Evolutionary conservation across 257 asterid species (phyloP), one percentile per base, ranked within the genome.

Genomic region (Nicotiana benthamiana): DNA sequence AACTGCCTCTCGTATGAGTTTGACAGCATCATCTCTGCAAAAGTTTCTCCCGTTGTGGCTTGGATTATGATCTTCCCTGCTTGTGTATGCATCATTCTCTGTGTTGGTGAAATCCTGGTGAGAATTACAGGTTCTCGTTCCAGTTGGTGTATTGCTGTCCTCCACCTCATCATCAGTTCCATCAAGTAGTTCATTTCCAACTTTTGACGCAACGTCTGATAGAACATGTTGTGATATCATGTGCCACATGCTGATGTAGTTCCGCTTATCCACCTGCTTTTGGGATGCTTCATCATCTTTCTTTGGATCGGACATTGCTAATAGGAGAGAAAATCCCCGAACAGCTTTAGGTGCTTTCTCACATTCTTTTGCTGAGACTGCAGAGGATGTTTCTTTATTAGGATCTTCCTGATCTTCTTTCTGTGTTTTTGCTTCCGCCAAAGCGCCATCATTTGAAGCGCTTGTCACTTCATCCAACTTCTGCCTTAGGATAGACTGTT

Each of bases 171-270:
- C 96, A 74, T 91, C 97, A 46, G 92, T 79, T 86, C 90, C 97
- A 10, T 88, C 97, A 9, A 92, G 93, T 83, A 96, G 89, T 70
- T 86, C 83, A 62, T 75, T 88, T 24, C 97, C 99, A 40, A 91
- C 90, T 81, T 90, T 94, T 54, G 89, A 91, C 26, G 92, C 97
- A 72, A 96, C 88, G 1, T 87, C 89, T 54, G 95, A 77, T 51
- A 89, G 94, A 75, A 96, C 98, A 84, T 96, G 97, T 84, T 91
- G 99, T 83, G 91, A 96, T 81, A 96, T 90, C 87, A 83, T 89
- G 82, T 96, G 99, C 99, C 99, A 94, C 97, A 92, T 91, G 75
- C 84, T 82, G 34, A 96, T 75, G 63, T 87, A 87, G 53, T 86
- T 91, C 66, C 80, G 86, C 75, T 85, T 84, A 27, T 91, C 94